phyloP scores from a whole-genome alignment of 164 flowering plant genomes.

The Chimonanthus praecox region DNA sequence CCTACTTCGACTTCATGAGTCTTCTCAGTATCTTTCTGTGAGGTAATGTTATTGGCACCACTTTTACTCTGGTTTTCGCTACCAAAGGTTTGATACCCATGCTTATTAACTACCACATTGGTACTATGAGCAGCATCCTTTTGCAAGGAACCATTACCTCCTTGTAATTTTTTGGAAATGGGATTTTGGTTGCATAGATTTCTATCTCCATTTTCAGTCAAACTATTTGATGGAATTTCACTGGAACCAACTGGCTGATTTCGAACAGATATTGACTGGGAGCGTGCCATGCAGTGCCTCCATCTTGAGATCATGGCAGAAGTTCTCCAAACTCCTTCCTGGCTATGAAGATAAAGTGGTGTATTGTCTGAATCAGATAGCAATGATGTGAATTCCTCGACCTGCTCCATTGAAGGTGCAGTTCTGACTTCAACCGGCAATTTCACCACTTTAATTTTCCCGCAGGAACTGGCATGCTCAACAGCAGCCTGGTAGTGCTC shows the following conservation, averaged over 20 bases:
- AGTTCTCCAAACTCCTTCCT: conserved; percentile 85
- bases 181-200: conserved; percentile 1
- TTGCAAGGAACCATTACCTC: conserved; percentile 20
- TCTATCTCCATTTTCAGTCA: conserved; percentile 13
- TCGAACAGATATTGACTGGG: conserved; percentile 21
- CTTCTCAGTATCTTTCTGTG: conserved; percentile 16
- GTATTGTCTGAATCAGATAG: conserved; percentile 54
- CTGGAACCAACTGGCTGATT: conserved; percentile 10
- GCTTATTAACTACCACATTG: conserved; percentile 11
- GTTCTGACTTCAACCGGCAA: conserved; percentile 77
- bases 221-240: conserved; percentile 12
- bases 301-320: conserved; percentile 95
- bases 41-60: conserved; percentile 16
- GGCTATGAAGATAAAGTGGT: conserved; percentile 91
- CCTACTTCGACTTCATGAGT: conserved; percentile 16
- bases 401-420: conserved; percentile 84
- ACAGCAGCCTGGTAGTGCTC: conserved; percentile 53
- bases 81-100: conserved; percentile 11
- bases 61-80: conserved; percentile 15
- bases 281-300: conserved; percentile 63
- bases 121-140: conserved; percentile 14
- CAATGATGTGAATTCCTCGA: conserved; percentile 69
- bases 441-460: conserved; percentile 55
- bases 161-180: conserved; percentile 9
- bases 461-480: conserved; percentile 49